Conservation (phyloP, 2,329 filamentous ascomycete species). For the Penicillium oxalicum region DNA sequence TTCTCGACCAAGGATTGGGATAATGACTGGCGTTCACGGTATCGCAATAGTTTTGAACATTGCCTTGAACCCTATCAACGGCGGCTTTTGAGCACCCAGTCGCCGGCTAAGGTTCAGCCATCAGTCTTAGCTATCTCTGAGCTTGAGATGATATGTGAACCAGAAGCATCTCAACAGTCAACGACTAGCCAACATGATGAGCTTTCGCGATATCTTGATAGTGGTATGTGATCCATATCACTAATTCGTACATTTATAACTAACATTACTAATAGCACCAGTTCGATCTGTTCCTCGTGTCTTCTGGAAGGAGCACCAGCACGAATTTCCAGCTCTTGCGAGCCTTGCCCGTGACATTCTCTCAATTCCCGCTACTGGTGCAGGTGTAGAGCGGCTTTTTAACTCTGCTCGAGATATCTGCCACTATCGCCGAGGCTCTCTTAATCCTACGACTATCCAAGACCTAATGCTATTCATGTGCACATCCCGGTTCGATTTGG, state of each 20-base stretch:
- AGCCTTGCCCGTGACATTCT: not conserved
- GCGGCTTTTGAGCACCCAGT: no score
- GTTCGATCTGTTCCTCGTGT: not conserved
- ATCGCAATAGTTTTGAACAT: not conserved
- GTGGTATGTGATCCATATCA: no score
- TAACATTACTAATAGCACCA: not conserved
- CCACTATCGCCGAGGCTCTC: not conserved
- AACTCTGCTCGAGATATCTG: constrained; percentile 4
- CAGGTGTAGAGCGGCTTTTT: constrained; percentile 4
- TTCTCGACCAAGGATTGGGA: not conserved
- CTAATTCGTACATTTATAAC: not conserved
- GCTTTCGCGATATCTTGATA: no score
- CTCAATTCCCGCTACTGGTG: not conserved
- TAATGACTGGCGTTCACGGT: not conserved
- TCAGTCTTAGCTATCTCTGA: no score
- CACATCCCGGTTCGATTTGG: not conserved
- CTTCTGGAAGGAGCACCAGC: constrained; percentile 1
- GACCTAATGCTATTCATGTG: not conserved
- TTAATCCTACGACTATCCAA: not conserved
- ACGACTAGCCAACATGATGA: no score
- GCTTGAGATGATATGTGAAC: no score
- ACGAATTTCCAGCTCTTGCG: not conserved
- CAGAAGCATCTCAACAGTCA: no score
- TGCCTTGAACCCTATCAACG: no score
- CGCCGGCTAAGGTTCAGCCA: no score